phyloP scores from a whole-genome alignment of 495 filamentous ascomycete genomes.

The Podospora conica region DNA sequence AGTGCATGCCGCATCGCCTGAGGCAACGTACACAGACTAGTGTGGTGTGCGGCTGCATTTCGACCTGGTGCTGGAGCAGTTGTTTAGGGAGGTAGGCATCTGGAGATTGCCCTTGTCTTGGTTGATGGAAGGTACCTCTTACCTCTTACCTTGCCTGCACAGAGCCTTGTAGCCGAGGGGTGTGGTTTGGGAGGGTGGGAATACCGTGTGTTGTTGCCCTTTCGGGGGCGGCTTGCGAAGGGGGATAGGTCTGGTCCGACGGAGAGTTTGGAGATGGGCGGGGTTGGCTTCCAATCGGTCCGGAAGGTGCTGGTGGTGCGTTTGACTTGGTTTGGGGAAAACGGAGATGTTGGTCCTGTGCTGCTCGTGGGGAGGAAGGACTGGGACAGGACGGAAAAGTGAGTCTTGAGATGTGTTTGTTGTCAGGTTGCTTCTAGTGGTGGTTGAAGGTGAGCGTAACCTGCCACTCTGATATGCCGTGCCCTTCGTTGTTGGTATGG shows the following conservation, averaged over 20 bases:
- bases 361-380: not conserved
- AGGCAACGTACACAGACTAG: not conserved
- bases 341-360: not conserved
- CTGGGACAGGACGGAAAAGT: not conserved
- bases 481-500: not conserved
- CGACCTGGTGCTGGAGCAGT: too few species aligned
- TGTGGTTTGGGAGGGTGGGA: not conserved
- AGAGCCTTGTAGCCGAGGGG: not conserved
- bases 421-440: not conserved
- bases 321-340: not conserved
- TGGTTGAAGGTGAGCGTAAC: not conserved
- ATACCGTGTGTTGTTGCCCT: not conserved
- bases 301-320: too few species aligned
- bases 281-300: not conserved
- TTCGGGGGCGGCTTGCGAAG: not conserved
- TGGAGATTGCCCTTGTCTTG: not conserved
- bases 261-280: not conserved
- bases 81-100: not conserved
- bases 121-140: not conserved
- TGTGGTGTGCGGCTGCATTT: not conserved
- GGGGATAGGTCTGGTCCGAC: not conserved
- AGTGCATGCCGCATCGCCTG: not conserved
- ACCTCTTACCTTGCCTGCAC: too few species aligned
- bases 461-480: too few species aligned
- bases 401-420: not conserved